Evolutionary conservation across 2,329 filamentous ascomycete genomes (phyloP).

Genomic region (Sphaerulina populicola): DNA sequence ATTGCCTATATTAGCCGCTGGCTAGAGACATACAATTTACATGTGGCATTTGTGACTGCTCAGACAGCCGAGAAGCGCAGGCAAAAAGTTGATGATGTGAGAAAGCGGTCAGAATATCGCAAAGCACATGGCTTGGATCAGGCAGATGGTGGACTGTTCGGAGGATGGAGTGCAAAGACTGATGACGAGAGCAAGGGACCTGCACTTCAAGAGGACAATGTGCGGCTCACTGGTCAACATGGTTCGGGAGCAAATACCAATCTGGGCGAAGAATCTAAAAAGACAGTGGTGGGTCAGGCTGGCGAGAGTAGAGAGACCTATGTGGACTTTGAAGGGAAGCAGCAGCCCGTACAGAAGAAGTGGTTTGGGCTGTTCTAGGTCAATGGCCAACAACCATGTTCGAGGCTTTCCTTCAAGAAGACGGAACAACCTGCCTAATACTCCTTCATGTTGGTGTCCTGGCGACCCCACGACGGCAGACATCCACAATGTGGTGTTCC

Average conservation of each 20-base stretch:
- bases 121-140: slow-evolving; percentile 74
- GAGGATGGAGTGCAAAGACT: slow-evolving; percentile 39
- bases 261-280: slow-evolving; percentile 21
- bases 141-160: slow-evolving; percentile 40
- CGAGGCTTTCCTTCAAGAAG: background rate
- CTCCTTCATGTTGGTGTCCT: background rate
- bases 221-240: slow-evolving; percentile 13
- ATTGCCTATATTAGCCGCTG: slow-evolving; percentile 57
- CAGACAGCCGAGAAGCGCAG: slow-evolving; percentile 63
- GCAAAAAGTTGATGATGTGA: slow-evolving; percentile 70
- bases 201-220: slow-evolving; percentile 35
- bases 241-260: slow-evolving; percentile 1
- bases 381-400: background rate
- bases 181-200: slow-evolving; percentile 32
- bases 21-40: slow-evolving; percentile 65
- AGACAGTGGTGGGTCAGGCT: slow-evolving; percentile 29
- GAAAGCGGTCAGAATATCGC: slow-evolving; percentile 77
- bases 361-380: slow-evolving; percentile 71
- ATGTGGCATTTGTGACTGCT: slow-evolving; percentile 62
- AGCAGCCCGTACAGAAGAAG: slow-evolving; percentile 58
- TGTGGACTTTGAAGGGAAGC: slow-evolving; percentile 37
- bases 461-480: too few relatives aligned
- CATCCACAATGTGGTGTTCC: too few relatives aligned
- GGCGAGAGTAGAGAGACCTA: slow-evolving; percentile 31
- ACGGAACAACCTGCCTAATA: background rate